Conservation (phyloP, 106 monocot species). For the Allium sativum region DNA sequence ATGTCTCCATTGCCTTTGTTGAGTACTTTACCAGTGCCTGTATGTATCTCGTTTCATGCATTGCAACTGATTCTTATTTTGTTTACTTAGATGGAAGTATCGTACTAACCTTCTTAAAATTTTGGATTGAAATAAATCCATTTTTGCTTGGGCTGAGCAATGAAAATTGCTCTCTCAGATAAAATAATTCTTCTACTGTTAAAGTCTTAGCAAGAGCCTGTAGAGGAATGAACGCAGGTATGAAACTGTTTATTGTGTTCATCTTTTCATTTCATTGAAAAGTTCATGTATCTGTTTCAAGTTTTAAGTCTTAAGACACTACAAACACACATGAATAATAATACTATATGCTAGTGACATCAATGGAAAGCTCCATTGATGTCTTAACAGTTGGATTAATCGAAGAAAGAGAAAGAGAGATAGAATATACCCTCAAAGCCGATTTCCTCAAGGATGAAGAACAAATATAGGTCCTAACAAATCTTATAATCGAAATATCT, state of each 20-base stretch:
- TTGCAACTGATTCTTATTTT: too few relatives aligned
- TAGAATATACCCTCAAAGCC: slow-evolving; percentile 48
- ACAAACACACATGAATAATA: not conserved
- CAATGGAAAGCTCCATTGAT: not conserved
- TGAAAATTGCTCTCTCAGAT: slow-evolving; percentile 70
- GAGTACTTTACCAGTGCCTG: slow-evolving; percentile 68
- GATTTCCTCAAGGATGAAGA: slow-evolving; percentile 73
- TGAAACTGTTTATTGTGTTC: too few relatives aligned
- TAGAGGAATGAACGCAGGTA: too few relatives aligned
- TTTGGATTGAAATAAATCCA: slow-evolving; percentile 66
- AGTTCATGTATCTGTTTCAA: too few relatives aligned
- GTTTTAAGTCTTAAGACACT: too few relatives aligned
- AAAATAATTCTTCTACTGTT: slow-evolving; percentile 45
- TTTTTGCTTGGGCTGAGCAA: slow-evolving; percentile 79
- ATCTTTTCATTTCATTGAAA: too few relatives aligned
- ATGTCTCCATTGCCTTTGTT: slow-evolving; percentile 79
- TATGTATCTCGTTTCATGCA: not conserved
- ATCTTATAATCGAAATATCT: slow-evolving; percentile 60
- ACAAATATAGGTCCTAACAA: slow-evolving; percentile 48
- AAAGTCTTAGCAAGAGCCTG: slow-evolving; percentile 86
- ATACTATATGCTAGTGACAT: not conserved
- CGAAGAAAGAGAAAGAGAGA: not conserved
- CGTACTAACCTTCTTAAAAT: slow-evolving; percentile 57
- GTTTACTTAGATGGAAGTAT: not conserved
- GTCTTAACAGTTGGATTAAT: too few relatives aligned